Percentiles rank a stretch among this genome's conserved stretches.
Evolutionary conservation across 768 basidiomycete genomes (phyloP).

Genomic region (Tephrocybe rancida): DNA sequence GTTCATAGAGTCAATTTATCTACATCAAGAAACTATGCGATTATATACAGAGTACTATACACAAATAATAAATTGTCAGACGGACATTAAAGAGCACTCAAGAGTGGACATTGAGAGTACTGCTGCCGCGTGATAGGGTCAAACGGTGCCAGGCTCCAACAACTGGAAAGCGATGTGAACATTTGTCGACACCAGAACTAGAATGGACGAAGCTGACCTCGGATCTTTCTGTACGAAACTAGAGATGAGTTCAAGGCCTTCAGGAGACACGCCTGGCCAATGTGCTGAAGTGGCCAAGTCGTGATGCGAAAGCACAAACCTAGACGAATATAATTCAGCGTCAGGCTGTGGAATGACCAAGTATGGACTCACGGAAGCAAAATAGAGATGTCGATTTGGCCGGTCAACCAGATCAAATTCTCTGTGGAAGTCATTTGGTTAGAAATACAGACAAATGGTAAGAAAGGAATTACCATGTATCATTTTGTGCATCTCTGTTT

Average conservation of each 20-base stretch:
- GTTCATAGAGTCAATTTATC: slow-evolving; percentile 1
- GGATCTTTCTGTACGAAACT: slow-evolving; percentile 21
- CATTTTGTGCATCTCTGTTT: slow-evolving; percentile 19
- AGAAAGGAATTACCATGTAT: slow-evolving; percentile 20
- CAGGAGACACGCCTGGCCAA: slow-evolving; percentile 24
- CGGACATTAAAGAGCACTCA: neutral
- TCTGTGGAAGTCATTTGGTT: slow-evolving; percentile 9
- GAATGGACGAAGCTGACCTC: slow-evolving; percentile 16
- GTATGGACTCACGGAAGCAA: slow-evolving; percentile 26
- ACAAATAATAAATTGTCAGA: too few species aligned
- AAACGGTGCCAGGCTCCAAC: slow-evolving; percentile 28
- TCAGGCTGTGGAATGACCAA: neutral
- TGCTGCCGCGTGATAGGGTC: slow-evolving; percentile 23
- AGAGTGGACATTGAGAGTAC: neutral
- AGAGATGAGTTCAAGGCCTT: slow-evolving; percentile 25
- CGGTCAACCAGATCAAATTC: slow-evolving; percentile 28
- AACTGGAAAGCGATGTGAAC: slow-evolving; percentile 10
- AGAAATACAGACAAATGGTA: neutral
- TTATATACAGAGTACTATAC: neutral
- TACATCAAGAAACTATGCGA: neutral
- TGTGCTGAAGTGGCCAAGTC: slow-evolving; percentile 22
- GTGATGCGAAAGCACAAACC: slow-evolving; percentile 30
- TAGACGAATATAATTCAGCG: neutral
- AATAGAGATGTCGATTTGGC: slow-evolving; percentile 24
- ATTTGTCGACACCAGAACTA: neutral